phyloP scores from a whole-genome alignment of 2,329 filamentous ascomycete species.

The Aureobasidium sp. region DNA sequence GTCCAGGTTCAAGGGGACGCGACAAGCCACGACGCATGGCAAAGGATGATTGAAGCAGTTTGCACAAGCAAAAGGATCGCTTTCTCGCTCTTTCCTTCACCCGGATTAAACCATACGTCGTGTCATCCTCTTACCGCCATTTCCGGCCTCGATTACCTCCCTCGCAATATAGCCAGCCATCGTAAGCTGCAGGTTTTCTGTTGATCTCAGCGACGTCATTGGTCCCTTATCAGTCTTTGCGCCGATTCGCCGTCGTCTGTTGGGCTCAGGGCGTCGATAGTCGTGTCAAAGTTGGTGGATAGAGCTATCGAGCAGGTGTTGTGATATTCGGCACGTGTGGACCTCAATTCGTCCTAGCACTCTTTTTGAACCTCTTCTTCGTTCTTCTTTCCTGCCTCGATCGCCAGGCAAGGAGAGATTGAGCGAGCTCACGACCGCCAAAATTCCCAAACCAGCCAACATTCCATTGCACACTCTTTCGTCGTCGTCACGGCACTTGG shows the following conservation, averaged over 20 bases:
- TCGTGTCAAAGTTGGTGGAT: not conserved
- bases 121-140: not conserved
- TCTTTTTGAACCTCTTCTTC: not conserved
- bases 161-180: not conserved
- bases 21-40: not conserved
- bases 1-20: slow-evolving; percentile 2
- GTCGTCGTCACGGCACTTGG: slow-evolving; percentile 32
- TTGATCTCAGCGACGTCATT: slow-evolving; percentile 6
- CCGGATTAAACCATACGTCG: not conserved
- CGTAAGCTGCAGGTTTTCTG: slow-evolving; percentile 1
- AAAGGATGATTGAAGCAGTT: not conserved
- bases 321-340: not conserved
- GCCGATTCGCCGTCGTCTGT: not conserved
- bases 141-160: not conserved
- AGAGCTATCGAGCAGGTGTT: not conserved
- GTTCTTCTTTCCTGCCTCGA: slow-evolving; percentile 2
- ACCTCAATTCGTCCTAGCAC: not conserved
- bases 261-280: not conserved
- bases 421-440: slow-evolving; percentile 46
- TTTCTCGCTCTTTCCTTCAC: not conserved
- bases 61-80: not conserved
- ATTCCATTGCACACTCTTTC: slow-evolving; percentile 77
- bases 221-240: not conserved
- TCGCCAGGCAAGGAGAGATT: slow-evolving; percentile 4
- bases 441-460: slow-evolving; percentile 76